These are phyloP conservation scores for Aspergillus coremiiformis DNA, from an alignment of 495 filamentous ascomycete species.

Conservation along the genomic window DNA sequence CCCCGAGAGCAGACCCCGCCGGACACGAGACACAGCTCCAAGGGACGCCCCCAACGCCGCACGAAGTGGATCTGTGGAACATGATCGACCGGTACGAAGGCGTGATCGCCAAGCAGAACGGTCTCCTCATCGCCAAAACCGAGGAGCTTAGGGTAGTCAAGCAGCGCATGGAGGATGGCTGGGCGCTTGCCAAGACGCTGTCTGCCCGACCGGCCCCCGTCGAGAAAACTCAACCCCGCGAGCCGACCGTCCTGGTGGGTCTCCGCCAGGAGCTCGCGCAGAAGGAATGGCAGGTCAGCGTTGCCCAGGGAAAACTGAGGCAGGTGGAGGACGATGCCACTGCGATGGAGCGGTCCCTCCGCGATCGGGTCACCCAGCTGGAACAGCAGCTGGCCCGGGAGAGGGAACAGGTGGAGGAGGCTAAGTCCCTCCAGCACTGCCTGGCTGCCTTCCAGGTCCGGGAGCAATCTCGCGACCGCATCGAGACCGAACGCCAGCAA, in stretches of 20 bases:
- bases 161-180: not conserved
- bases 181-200: not conserved
- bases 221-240: not conserved
- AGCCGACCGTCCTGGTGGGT: not conserved
- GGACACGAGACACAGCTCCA: not conserved
- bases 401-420: not conserved
- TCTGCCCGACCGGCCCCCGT: not conserved
- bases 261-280: not conserved
- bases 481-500: not conserved
- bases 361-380: not conserved
- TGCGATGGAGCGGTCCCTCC: not conserved
- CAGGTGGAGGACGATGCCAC: not conserved
- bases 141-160: conserved; percentile 2
- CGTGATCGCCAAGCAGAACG: not conserved
- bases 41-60: not conserved
- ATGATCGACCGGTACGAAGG: not conserved
- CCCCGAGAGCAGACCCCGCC: not conserved
- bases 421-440: not conserved
- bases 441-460: not conserved
- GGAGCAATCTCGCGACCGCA: not conserved
- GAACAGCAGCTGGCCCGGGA: not conserved
- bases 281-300: not conserved
- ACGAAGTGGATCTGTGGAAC: not conserved
- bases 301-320: not conserved
- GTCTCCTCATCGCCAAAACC: not conserved